Conservation (phyloP, 2,329 filamentous ascomycete genomes). For the Ceratocystis cacaofunesta region DNA sequence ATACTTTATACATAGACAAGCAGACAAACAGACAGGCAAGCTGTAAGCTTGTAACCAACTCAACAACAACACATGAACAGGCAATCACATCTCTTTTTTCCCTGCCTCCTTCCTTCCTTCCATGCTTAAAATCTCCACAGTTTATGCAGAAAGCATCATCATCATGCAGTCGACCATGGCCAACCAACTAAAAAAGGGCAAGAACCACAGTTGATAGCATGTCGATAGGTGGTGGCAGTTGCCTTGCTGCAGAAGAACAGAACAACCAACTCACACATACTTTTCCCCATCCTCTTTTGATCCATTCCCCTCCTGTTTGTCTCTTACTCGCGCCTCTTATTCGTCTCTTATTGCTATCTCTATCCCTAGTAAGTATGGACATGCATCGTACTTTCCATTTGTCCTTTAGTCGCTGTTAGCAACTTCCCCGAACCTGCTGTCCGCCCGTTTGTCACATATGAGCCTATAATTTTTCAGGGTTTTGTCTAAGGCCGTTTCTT, state of each 20-base stretch:
- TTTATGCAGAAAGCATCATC: neutral
- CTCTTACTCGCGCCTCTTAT: neutral
- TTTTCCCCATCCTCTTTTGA: neutral
- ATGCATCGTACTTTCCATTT: neutral
- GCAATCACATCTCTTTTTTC: neutral
- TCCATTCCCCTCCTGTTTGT: neutral
- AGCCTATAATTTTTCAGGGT: neutral
- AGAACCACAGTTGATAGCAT: neutral
- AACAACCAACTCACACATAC: neutral
- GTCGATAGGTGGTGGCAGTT: neutral
- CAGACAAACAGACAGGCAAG: neutral
- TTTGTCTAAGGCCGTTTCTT: neutral
- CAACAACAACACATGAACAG: neutral
- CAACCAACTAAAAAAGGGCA: neutral
- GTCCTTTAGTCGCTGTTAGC: neutral
- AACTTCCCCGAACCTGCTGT: neutral
- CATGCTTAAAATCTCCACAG: neutral
- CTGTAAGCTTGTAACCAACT: neutral
- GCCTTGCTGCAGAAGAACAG: neutral
- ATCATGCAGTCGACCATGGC: neutral
- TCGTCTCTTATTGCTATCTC: neutral
- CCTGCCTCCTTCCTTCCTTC: conserved; percentile 1
- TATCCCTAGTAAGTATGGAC: neutral
- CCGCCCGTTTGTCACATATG: neutral
- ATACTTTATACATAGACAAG: neutral